Evolutionary conservation across 768 basidiomycete genomes (phyloP), one percentile per base, ranked within the genome.

Genomic region (Boletus patriciae): DNA sequence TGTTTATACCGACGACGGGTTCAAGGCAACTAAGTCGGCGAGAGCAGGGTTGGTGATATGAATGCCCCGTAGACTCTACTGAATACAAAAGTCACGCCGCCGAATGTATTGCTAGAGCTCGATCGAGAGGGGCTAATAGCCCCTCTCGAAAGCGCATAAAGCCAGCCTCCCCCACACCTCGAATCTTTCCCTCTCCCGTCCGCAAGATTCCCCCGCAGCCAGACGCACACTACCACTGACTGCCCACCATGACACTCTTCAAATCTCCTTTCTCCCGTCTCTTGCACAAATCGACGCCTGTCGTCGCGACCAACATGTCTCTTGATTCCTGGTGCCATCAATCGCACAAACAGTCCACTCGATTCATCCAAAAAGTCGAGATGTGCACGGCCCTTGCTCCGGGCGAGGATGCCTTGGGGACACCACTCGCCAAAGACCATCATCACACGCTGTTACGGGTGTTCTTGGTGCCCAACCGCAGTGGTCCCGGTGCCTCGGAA

Each of bases 381-480:
- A 43, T 62, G 12, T 66, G 58, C 15, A 63, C 55, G 0, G 58
- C 55, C 0, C 23, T 34, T 0, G n/a, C 46, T 16, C 7, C 34
- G 1, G 55, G 57, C 0, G 9, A 47, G 1, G 61, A 65, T 4
- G 36, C 37, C 7, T 53, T 36, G 45, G 51, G 31, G 11, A 19
- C 46, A 0, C 23, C 29, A 3, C 18, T 48, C 1, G 46, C 38
- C 6, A 31, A 31, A 13, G 4, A 25, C 1, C 55, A 65, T 8
- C 40, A 33, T 10, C 55, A 66, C 8, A 53, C 60, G 1, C 27
- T 66, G 1, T n/a, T 66, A 11, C 58, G 55, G 4, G 50, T 55
- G 7, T 42, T 8, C 9, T 3, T 62, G 25, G 41, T 1, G 2
- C 41, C 61, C n/a, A 13, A 12, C 2, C 0, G 3, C 7, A 33